These are phyloP conservation scores for Pyrus hybrid DNA, from an alignment of 331 rosid genomes.

Conservation along the genomic window DNA sequence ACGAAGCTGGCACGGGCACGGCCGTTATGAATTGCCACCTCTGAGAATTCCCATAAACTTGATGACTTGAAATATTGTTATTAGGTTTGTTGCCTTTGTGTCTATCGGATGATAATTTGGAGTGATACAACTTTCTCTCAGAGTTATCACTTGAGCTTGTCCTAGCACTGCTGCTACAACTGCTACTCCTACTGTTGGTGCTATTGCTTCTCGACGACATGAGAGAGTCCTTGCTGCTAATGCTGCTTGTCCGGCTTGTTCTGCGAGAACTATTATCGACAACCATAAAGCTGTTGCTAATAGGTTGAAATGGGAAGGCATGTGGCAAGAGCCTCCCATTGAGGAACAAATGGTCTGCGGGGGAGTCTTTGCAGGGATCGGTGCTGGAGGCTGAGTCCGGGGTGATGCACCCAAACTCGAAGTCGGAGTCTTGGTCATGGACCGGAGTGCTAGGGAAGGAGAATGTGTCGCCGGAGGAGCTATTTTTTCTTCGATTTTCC, in stretches of 20 bases:
- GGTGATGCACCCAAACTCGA: constrained; percentile 64
- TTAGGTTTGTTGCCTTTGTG: not conserved
- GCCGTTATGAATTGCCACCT: constrained; percentile 83
- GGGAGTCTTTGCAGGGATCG: constrained; percentile 48
- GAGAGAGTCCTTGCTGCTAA: constrained; percentile 51
- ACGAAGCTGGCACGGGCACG: constrained; percentile 35
- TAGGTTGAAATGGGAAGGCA: constrained; percentile 44
- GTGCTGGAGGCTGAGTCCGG: constrained; percentile 56
- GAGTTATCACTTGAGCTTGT: constrained; percentile 61
- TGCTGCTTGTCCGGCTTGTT: constrained; percentile 48
- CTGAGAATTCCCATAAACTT: constrained; percentile 45
- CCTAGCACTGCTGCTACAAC: constrained; percentile 73
- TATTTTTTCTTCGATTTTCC: constrained; percentile 29
- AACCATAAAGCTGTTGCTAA: not conserved
- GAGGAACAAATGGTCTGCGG: constrained; percentile 80
- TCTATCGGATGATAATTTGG: constrained; percentile 7
- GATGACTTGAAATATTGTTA: not conserved
- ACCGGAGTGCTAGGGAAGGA: constrained; percentile 69
- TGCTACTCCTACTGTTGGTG: constrained; percentile 58
- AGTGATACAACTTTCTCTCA: constrained; percentile 23
- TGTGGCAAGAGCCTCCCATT: constrained; percentile 86
- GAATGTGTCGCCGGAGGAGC: constrained; percentile 42
- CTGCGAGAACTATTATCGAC: not conserved
- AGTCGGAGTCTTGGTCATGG: constrained; percentile 42
- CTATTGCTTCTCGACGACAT: constrained; percentile 70